phyloP scores from a whole-genome alignment of 179 eudicot species.

The Vitellaria paradoxa region DNA sequence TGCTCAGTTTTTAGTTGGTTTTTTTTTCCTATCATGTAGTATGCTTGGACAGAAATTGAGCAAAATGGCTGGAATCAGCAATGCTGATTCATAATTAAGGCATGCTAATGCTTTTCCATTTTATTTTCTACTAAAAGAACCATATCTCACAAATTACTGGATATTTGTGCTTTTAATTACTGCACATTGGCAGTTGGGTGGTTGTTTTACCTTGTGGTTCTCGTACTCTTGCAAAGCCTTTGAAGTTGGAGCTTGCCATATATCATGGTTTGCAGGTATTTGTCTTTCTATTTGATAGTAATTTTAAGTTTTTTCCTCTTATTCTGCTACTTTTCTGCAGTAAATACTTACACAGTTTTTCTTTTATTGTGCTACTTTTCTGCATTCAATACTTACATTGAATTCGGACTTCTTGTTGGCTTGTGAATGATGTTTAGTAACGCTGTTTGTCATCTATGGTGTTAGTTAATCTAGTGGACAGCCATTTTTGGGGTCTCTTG shows the following conservation, averaged over 20 bases:
- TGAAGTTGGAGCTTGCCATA: slow-evolving; percentile 92
- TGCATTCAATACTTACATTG: background rate
- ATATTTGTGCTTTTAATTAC: background rate
- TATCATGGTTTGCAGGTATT: slow-evolving; percentile 67
- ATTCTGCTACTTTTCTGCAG: background rate
- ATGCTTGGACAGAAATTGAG: too few relatives aligned
- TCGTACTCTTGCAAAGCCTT: slow-evolving; percentile 66
- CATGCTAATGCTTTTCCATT: background rate
- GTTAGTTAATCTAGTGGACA: too few relatives aligned
- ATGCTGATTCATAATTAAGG: too few relatives aligned
- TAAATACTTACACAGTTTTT: background rate
- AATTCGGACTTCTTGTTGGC: too few relatives aligned
- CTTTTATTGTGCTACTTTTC: background rate
- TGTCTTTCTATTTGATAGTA: background rate
- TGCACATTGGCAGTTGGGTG: slow-evolving; percentile 65
- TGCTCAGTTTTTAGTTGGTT: too few relatives aligned
- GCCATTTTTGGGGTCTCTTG: too few relatives aligned
- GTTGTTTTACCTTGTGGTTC: slow-evolving; percentile 83
- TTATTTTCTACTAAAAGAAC: background rate
- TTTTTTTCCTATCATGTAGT: too few relatives aligned
- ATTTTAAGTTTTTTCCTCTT: too few relatives aligned
- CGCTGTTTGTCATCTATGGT: too few relatives aligned
- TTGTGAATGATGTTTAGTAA: too few relatives aligned
- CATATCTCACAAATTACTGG: background rate
- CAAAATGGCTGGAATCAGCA: too few relatives aligned